Percentiles rank a stretch among this genome's conserved stretches.
Conservation (phyloP, 345 rosid species). For the Nephelium lappaceum region DNA sequence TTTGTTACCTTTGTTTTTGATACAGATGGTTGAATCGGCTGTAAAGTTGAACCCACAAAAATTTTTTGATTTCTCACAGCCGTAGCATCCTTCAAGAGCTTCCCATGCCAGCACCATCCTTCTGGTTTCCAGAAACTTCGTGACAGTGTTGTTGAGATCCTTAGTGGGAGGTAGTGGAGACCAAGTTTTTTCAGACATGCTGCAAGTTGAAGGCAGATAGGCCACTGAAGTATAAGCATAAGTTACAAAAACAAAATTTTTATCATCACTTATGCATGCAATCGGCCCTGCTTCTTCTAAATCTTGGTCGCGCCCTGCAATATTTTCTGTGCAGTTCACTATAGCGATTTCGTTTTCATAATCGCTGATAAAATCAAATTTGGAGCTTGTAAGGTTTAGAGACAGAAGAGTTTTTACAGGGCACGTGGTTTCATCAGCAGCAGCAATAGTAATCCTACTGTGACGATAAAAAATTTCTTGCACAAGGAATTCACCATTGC, state of each 20-base stretch:
- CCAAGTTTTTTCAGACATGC: neutral
- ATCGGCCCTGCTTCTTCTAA: neutral
- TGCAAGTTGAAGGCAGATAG: neutral
- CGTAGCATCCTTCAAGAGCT: neutral
- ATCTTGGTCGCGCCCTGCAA: fast-evolving
- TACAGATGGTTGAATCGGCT: neutral
- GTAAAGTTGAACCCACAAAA: neutral
- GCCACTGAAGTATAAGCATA: neutral
- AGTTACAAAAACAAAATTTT: neutral
- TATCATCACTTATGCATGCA: neutral
- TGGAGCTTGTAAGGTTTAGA: neutral
- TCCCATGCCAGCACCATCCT: neutral
- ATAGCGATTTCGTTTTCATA: neutral
- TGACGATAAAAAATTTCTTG: neutral
- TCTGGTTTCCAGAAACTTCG: too few species aligned
- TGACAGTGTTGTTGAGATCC: neutral
- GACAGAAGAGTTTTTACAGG: neutral
- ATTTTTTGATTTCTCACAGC: neutral
- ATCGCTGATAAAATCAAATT: neutral
- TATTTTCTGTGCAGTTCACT: neutral
- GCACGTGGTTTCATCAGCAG: neutral
- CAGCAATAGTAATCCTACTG: neutral
- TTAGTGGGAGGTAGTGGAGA: neutral
- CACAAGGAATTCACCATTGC: neutral
- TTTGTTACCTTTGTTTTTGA: neutral